Base-by-base conservation (phyloP, 805 yeast genomes). In the Ogataea pini region DNA sequence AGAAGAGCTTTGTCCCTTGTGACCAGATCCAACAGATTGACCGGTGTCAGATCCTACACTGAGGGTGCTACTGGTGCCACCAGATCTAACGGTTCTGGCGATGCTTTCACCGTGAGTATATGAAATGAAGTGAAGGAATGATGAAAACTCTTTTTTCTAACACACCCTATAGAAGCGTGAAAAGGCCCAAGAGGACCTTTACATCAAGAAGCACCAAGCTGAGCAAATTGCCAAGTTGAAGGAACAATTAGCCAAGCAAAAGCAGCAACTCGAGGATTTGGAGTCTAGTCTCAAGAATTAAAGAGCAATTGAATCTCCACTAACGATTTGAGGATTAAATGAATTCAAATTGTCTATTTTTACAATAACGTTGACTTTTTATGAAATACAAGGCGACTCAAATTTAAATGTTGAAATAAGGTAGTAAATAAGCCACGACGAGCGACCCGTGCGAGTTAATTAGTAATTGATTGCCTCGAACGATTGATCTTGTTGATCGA, bases 151-250 rank as follows among this genome's bases (percentile, higher is more conserved):
- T n/a, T n/a, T n/a, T n/a, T n/a, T n/a, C 42, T 38, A 38, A 38
- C 31, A 41, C 18, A 22, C 14, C 8, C 3, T 42, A 29, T 20
- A 78, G 78, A 89, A 90, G 69, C 90, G 96, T 69, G 99, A 94
- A 78, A 85, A 80, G 72, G 96, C 96, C 55, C 84, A 83, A 66
- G 99, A 92, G 76, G 89, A 86, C 67, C 77, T 75, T 62, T 91
- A 83, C 75, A 76, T 90, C 71, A 88, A 82, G 72, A 84, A 89
- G 73, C 96, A 86, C 67, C 96, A 92, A 76, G 86, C 85, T 67
- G 96, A 89, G 70, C 89, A 86, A 76, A 76, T 90, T 68, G 83
- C 80, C 64, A 78, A 79, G 42, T 80, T 90, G 69, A 85, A 76
- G 69, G 89, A 86, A 67, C 80, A 85, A 63, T 77, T 90, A 68